Base-by-base conservation (phyloP, 805 yeast genomes). In the Priceomyces medius region DNA sequence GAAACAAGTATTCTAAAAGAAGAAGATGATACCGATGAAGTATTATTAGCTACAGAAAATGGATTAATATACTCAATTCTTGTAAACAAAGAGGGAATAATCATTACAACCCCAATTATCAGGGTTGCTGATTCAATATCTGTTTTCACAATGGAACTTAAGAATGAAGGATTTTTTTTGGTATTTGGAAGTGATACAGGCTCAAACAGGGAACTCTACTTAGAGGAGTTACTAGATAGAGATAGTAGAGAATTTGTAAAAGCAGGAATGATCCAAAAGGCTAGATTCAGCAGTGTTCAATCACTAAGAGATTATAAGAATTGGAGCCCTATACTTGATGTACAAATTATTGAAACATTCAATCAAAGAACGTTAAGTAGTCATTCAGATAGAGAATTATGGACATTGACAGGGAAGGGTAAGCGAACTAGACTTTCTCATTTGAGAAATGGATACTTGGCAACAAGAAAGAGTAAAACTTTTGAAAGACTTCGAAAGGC, bases 261-360 rank as follows among this genome's bases (percentile, higher is more conserved):
- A 10, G 36, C 9, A 13, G 35, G 35, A 16, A n/a, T 16, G 4
- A 18, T 12, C 3, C 42, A 18, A 21, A 35, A 42, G 40, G n/a
- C n/a, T n/a, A n/a, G n/a, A n/a, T 63, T 53, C 35, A 59, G 59
- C 18, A 48, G 41, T 20, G 63, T 59, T 4, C 47, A 46, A 20
- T 38, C 64, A 5, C 24, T 61, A 2, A 50, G 51, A 2, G 68
- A 60, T 40, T 68, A 63, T 52, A 62, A 59, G 27, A 73, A 68
- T 45, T 76, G 81, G 80, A 63, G 79, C 0, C 80, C 80, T 0
- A 38, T 75, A 1, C 43, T 70, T 14, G 79, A 75, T 52, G 51
- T 69, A 2, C 61, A 56, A 42, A 51, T 72, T 2, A 55, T 71
- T 1, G 65, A 66, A 17, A 45, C 65, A 1, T 49, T 26, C 29